Base-by-base conservation (phyloP, 495 filamentous ascomycete species). In the Penicillium daleae region DNA sequence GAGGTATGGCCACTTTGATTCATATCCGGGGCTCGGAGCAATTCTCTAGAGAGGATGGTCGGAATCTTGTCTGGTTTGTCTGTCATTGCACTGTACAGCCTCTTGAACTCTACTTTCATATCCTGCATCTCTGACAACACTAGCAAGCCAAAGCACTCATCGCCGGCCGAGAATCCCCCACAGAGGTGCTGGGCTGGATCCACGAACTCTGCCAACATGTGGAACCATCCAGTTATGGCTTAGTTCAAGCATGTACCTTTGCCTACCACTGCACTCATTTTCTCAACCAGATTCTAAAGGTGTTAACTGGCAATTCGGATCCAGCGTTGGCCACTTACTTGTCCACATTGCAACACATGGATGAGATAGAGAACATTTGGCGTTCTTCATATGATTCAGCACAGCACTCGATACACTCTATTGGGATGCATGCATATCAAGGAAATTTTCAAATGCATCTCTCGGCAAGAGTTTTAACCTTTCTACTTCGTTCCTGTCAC, bases 251-350 rank as follows among this genome's bases (percentile, higher is more conserved):
- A 42, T 62, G 55, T 51, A 19, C 8, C 24, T 62, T 62, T 51
- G 53, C 60, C 53, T 62, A 62, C 60, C 39, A 62, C 15, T 62
- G 60, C 42, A 62, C 39, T 24, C 60, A 40, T 40, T 53, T 62
- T 29, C 49, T 10, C 17, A 40, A 53, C 35, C 44, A 19, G 42
- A 62, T 62, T 42, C 31, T 27, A 57, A 57, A 62, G 44, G 26
- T 51, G 31, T 51, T 59, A 40, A 13, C 2, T 26, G 57, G 19
- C 4, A 29, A 26, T 59, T 59, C 57, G 31, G 44, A 52, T 40
- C 50, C 51, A 27, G 29, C 24, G 44, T 51, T 59, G 44, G 57
- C 57, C 44, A 13, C 42, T 37, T 59, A 59, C 42, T 49, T 42
- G 3, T 59, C 57, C n/a, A 59, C 26, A 51, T 59, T 59, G 26